Conservation (phyloP, 179 eudicot species). For the Drosera spatulata region DNA sequence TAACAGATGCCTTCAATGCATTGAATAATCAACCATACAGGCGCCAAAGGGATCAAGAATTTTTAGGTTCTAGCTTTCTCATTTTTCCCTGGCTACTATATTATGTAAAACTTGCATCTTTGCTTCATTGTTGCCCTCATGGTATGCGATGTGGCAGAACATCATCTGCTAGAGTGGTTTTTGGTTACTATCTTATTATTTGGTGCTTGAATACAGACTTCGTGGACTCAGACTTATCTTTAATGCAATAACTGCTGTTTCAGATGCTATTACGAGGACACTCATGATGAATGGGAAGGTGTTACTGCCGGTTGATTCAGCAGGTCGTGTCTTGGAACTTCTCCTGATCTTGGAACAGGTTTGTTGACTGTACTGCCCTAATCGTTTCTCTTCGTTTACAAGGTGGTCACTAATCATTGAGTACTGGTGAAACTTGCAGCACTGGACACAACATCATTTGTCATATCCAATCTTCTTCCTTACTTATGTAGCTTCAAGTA, state of each 20-base stretch:
- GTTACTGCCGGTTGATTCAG: conserved; percentile 89
- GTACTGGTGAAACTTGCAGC: conserved; percentile 44
- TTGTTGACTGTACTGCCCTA: conserved; percentile 3
- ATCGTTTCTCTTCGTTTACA: conserved; percentile 1
- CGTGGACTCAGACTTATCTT: no score
- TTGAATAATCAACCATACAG: conserved; percentile 82
- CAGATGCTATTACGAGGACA: conserved; percentile 65
- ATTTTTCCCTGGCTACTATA: background rate
- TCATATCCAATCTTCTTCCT: conserved; percentile 88
- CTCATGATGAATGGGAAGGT: conserved; percentile 80
- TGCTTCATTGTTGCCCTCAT: background rate
- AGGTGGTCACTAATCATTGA: conserved; percentile 4
- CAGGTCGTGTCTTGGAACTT: conserved; percentile 87
- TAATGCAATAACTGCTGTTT: background rate
- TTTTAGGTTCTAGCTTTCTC: conserved; percentile 39
- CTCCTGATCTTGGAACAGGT: conserved; percentile 83
- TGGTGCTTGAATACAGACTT: no score
- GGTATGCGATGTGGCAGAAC: background rate
- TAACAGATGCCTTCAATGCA: conserved; percentile 97
- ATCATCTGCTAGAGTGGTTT: background rate
- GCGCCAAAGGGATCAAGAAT: conserved; percentile 93
- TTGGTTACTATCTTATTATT: no score
- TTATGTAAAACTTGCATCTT: background rate
- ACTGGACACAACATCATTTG: conserved; percentile 87
- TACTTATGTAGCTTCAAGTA: conserved; percentile 83